Evolutionary conservation across 2,329 filamentous ascomycete genomes (phyloP).

Genomic region (Pseudogymnoascus sp.): DNA sequence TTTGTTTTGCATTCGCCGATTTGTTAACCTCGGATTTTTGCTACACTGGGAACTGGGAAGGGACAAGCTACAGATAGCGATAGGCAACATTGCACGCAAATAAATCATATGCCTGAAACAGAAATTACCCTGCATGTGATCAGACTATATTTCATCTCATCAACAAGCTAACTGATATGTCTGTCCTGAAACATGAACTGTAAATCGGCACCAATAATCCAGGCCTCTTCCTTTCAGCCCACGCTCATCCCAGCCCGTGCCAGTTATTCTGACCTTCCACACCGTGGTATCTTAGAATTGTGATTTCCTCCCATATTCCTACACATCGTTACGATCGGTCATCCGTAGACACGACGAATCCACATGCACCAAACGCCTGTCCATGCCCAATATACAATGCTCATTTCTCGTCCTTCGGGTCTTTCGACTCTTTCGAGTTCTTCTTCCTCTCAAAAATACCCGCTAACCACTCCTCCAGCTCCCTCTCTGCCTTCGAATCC

Average conservation of each 20-base stretch:
- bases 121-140: not conserved
- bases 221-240: not conserved
- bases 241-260: not conserved
- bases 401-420: not conserved
- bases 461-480: conserved; percentile 55
- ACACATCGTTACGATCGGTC: not conserved
- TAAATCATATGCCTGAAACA: not conserved
- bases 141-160: not conserved
- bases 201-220: not conserved
- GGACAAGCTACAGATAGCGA: not conserved
- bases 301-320: conserved; percentile 5
- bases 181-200: not conserved
- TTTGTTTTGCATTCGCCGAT: not conserved
- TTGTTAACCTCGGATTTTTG: not conserved
- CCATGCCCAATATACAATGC: not conserved
- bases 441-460: conserved; percentile 51
- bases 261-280: not conserved
- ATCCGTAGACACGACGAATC: not conserved
- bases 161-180: not conserved
- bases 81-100: not conserved
- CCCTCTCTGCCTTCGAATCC: conserved; percentile 47
- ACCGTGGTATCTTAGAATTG: conserved; percentile 1
- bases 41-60: not conserved
- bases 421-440: conserved; percentile 28
- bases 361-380: not conserved